Conservation (phyloP, 768 basidiomycete species). For the Hericium rajendrae region DNA sequence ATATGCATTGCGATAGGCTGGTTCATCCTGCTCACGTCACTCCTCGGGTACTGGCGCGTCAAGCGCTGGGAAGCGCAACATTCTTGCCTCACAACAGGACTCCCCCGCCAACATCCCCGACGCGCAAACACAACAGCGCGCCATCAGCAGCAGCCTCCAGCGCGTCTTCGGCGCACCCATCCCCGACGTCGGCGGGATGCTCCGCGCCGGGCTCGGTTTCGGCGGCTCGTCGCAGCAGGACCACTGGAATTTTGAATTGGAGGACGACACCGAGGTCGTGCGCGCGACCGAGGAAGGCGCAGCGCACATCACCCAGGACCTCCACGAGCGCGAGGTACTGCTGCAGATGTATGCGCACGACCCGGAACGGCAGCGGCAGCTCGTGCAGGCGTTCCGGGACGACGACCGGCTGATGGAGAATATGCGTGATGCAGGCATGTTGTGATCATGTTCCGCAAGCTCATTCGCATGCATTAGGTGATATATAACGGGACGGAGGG, state of each 20-base stretch:
- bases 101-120: conserved; percentile 15
- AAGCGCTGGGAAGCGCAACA: conserved; percentile 83
- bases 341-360: conserved; percentile 32
- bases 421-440: conserved; percentile 53
- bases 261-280: neutral
- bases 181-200: neutral
- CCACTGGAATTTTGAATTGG: neutral
- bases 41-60: conserved; percentile 84
- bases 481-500: too few relatives aligned
- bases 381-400: conserved; percentile 37
- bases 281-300: conserved; percentile 8
- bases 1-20: conserved; percentile 39
- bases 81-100: conserved; percentile 48
- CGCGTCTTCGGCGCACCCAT: conserved; percentile 20
- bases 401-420: conserved; percentile 52
- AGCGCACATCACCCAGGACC: conserved; percentile 12
- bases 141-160: neutral
- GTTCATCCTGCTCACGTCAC: conserved; percentile 84
- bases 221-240: neutral
- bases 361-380: conserved; percentile 31
- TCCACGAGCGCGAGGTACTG: conserved; percentile 27
- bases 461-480: too few relatives aligned
- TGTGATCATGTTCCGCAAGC: conserved; percentile 25
- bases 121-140: conserved; percentile 4
- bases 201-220: neutral